These are phyloP conservation scores for Alternaria viburni DNA, from an alignment of 2,329 filamentous ascomycete genomes.

Conservation along the genomic window DNA sequence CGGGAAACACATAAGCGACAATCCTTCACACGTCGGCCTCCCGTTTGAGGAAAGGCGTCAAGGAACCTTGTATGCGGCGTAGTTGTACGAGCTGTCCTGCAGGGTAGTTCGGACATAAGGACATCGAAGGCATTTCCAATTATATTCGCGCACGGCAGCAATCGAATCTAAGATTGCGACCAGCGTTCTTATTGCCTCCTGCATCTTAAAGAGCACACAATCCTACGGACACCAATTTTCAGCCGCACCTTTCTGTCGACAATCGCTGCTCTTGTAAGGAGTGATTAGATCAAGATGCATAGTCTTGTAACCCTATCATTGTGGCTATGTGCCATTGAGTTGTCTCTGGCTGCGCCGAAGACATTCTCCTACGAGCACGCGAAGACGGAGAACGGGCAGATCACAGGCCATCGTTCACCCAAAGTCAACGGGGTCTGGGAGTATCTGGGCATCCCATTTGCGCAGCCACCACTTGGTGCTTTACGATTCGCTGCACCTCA, in stretches of 20 bases:
- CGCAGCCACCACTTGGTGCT: slow-evolving; percentile 37
- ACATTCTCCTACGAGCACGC: slow-evolving; percentile 22
- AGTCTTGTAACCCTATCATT: not conserved
- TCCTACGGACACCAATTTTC: not conserved
- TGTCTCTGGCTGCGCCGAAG: not conserved
- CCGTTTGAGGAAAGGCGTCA: not conserved
- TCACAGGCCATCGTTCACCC: slow-evolving; percentile 32
- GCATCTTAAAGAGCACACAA: not conserved
- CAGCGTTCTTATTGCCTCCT: not conserved
- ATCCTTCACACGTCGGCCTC: not conserved
- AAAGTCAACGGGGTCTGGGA: slow-evolving; percentile 29
- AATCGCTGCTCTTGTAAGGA: not conserved
- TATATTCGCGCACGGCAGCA: not conserved
- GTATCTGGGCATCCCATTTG: slow-evolving; percentile 46
- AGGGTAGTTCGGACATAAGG: not conserved
- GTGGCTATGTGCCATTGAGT: not conserved
- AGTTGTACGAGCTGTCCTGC: not conserved
- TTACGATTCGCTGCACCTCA: slow-evolving; percentile 39
- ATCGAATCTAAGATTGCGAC: not conserved
- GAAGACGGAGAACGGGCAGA: slow-evolving; percentile 19
- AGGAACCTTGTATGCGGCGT: not conserved
- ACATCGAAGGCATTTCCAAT: not conserved
- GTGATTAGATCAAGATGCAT: not conserved
- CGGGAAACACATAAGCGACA: slow-evolving; percentile 1
- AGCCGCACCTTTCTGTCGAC: not conserved